Base-by-base conservation (phyloP, 257 asterid genomes). In the Plantago major region DNA sequence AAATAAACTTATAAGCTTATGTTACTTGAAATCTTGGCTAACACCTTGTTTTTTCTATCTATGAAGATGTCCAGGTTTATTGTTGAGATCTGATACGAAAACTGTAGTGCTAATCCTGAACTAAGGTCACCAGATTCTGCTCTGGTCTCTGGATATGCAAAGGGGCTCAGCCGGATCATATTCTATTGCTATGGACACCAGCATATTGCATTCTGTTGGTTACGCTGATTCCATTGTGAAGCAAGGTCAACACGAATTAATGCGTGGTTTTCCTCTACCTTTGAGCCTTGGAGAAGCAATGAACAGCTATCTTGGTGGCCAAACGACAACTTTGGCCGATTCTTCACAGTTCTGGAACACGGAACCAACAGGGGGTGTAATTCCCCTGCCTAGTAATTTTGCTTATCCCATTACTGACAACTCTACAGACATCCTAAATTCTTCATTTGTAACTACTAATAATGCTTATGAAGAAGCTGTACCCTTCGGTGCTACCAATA, bases 251-350 rank as follows among this genome's bases (percentile, higher is more conserved):
- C 67, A 58, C 45, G 79, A 71, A 22, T 59, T 59, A 22, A 64
- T 73, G 76, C 60, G 63, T 52, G 84, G 81, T 28, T 69, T 74
- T 63, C 72, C 74, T 37, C 9, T 62, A 26, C 82, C 86, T 60
- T 65, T 72, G 7, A 30, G 64, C 18, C 65, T 62, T 6, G 81
- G 78, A 6, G 87, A 80, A 59, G 62, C 68, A 42, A 56, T 73
- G 66, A 74, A 70, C 81, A 67, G 40, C 63, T 46, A 72, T 52
- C 12, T 9, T 52, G 9, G 58, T 19, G 58, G 16, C 33, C 61
- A 55, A 55, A 55, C 11, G 19, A 22, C 17, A 50, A 44, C 42
- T 18, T 26, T 46, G 52, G 68, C 59, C 50, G 57, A 65, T 22
- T 46, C 69, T n/a, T 71, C 72, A 40, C 42, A 74, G 55, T 10